A percentile compares a stretch with the other conserved stretches of the same genome.
Conservation (phyloP, 768 basidiomycete genomes). For the Hygrocybe punicea region DNA sequence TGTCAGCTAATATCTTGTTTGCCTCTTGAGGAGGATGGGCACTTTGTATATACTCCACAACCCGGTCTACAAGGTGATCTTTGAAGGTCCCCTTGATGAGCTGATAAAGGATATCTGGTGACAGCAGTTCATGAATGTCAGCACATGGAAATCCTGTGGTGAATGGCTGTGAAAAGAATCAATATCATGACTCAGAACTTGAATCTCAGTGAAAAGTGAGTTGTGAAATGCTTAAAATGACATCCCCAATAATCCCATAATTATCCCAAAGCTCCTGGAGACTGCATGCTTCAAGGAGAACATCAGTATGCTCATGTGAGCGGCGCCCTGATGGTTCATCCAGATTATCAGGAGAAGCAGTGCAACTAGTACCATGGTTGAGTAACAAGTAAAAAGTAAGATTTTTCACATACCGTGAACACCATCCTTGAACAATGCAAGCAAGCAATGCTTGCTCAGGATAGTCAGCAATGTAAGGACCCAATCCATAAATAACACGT, state of each 20-base stretch:
- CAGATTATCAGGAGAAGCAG: conserved; percentile 19
- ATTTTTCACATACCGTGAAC: conserved; percentile 31
- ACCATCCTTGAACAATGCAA: conserved; percentile 37
- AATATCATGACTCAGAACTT: background rate
- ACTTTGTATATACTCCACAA: conserved; percentile 22
- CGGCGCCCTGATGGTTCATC: conserved; percentile 21
- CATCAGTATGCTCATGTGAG: conserved; percentile 18
- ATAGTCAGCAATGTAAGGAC: conserved; percentile 41
- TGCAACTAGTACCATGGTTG: conserved; percentile 22
- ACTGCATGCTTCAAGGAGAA: conserved; percentile 17
- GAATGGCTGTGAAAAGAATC: background rate
- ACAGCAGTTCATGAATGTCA: conserved; percentile 33
- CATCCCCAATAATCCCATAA: conserved; percentile 31
- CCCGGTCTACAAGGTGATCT: conserved; percentile 38
- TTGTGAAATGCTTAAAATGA: conserved; percentile 22
- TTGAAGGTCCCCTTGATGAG: conserved; percentile 38
- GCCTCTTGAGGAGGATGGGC: conserved; percentile 15
- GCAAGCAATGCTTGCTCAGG: conserved; percentile 35
- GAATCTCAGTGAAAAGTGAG: too few species aligned
- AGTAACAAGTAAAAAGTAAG: background rate
- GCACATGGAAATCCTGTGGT: conserved; percentile 29
- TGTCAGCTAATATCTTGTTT: conserved; percentile 27
- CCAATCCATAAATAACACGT: conserved; percentile 30
- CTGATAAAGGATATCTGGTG: conserved; percentile 36
- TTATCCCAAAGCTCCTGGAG: conserved; percentile 26